Percentiles rank a stretch among this genome's conserved stretches.
These are phyloP conservation scores for Chamaecrista fasciculata DNA, from an alignment of 306 rosid genomes.

Conservation along the genomic window DNA sequence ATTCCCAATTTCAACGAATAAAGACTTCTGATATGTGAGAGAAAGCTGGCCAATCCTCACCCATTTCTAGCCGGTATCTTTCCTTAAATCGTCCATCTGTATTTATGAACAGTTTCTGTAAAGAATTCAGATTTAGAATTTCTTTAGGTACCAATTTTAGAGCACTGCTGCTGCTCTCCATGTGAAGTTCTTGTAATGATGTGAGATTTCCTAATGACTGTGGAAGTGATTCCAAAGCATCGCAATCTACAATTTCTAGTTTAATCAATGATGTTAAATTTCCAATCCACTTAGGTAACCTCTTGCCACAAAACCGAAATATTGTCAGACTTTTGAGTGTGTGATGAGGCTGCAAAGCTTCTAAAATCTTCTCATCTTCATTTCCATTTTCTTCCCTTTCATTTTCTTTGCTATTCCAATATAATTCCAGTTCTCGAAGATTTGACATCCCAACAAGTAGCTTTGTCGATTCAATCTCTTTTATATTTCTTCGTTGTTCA, in stretches of 20 bases:
- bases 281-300: neutral
- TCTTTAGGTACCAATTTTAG: no score
- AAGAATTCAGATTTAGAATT: no score
- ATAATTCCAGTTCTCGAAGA: neutral
- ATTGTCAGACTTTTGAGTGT: neutral
- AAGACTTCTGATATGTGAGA: no score
- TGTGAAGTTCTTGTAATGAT: neutral
- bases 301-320: neutral
- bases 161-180: no score
- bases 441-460: neutral
- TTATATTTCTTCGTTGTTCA: neutral
- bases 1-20: no score
- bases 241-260: neutral
- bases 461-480: neutral
- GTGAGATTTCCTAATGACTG: neutral
- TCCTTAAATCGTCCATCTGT: no score
- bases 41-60: no score
- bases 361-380: neutral
- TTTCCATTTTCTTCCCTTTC: neutral
- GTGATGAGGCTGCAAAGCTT: conserved; percentile 6
- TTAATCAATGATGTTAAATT: neutral
- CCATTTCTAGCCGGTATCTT: no score
- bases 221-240: neutral
- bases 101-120: no score
- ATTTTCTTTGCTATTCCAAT: no score